Percentiles rank a stretch among this genome's conserved stretches.
These are phyloP conservation scores for Nicotiana noctiflora DNA, from an alignment of 257 asterid species.

Conservation along the genomic window DNA sequence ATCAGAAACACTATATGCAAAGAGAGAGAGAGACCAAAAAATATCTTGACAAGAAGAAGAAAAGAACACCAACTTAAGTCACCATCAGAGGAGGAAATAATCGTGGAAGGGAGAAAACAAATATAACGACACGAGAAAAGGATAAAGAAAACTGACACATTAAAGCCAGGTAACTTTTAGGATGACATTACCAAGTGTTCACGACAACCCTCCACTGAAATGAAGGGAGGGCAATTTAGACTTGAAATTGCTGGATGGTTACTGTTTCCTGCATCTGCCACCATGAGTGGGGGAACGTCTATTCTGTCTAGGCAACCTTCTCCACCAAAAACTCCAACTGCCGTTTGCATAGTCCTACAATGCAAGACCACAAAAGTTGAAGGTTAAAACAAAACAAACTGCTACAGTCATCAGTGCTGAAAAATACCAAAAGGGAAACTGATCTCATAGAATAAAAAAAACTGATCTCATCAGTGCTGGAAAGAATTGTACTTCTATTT, in stretches of 20 bases:
- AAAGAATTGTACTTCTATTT: too few relatives aligned
- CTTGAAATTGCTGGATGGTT: constrained; percentile 74
- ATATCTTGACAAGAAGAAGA: background rate
- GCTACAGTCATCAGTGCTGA: background rate
- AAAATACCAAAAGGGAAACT: background rate
- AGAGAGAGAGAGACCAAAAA: background rate
- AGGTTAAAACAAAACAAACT: background rate
- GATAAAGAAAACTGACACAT: background rate
- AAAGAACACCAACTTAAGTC: background rate
- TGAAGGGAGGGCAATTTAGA: constrained; percentile 67
- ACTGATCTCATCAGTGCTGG: too few relatives aligned
- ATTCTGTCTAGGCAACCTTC: constrained; percentile 51
- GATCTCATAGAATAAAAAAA: background rate
- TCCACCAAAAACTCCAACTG: constrained; percentile 92
- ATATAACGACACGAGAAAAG: background rate
- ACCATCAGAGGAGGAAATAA: background rate
- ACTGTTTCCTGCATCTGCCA: constrained; percentile 52
- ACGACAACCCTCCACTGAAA: constrained; percentile 82
- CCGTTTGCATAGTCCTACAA: constrained; percentile 95
- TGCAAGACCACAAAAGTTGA: constrained; percentile 11
- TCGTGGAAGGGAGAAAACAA: background rate
- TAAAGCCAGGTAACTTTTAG: background rate
- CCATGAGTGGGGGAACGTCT: constrained; percentile 65
- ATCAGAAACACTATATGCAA: background rate
- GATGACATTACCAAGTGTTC: constrained; percentile 64